Base-by-base conservation (phyloP, 768 basidiomycete species). In the Hydnum rufescens region DNA sequence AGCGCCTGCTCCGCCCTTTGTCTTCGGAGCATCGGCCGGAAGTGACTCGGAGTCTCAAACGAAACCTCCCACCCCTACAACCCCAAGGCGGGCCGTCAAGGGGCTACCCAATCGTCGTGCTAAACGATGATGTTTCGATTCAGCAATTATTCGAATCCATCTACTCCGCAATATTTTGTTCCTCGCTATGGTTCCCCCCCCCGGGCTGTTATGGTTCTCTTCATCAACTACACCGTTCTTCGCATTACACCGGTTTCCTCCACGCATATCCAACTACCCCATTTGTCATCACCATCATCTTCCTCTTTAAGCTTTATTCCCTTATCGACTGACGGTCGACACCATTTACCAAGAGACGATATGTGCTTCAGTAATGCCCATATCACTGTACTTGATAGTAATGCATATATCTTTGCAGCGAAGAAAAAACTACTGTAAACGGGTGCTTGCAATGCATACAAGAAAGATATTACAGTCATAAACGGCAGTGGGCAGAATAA, bases 311-410 rank as follows among this genome's bases (percentile, higher is more conserved):
- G 19, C 34, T 8, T 13, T 47, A 47, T 28, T 16, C 13, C 26
- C 44, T 16, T 26, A 1, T 47, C 26, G 44, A 47, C 44, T 47
- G 25, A 47, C 44, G 44, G 44, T 47, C 25, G 44, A 47, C 44
- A 28, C 26, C 26, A 39, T 19, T 8, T 39, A 8, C 8, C 34
- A 39, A 19, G 8, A 39, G 8, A 39, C 34, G 19, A 8, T 19
- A 39, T 8, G 8, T 19, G 34, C 19, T 19, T 39, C 34, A 8
- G 19, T 19, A 8, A 19, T 39, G 8, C 8, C 34, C 19, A 8
- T 39, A 39, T 19, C 19, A 8, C 19, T 19, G 8, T 19, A 19
- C 19, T 39, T 8, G 8, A 39, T 39, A 19, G 8, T 39, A 39
- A 8, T 39, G 19, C 19, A 8, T 19, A 8, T 39, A 8, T 39